Percentiles rank a stretch among this genome's conserved stretches.
These are phyloP conservation scores for Schizosaccharomyces lindneri DNA, from an alignment of 805 yeast species.

Conservation along the genomic window DNA sequence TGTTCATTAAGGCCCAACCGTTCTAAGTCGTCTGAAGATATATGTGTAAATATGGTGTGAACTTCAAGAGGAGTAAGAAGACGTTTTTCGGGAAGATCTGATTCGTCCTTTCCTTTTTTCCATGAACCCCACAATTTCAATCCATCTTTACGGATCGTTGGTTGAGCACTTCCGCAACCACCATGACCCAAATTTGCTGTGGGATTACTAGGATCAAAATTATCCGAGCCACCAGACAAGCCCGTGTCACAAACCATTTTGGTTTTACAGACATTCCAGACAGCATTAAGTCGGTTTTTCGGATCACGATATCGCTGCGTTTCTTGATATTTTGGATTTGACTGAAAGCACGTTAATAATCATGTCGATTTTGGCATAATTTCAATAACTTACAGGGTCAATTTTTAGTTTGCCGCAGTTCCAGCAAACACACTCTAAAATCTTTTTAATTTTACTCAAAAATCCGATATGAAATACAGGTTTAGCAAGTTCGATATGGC, in stretches of 20 bases:
- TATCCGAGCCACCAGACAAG: conserved; percentile 34
- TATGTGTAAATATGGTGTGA: conserved; percentile 74
- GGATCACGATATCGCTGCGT: conserved; percentile 80
- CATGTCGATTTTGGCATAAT: too few species aligned
- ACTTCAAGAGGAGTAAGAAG: conserved; percentile 72
- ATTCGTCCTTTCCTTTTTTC: conserved; percentile 68
- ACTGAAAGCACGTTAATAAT: conserved; percentile 6
- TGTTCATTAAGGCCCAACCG: conserved; percentile 81
- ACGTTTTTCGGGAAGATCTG: conserved; percentile 77
- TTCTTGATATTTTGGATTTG: conserved; percentile 57
- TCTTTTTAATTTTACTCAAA: conserved; percentile 77
- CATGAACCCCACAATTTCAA: conserved; percentile 93
- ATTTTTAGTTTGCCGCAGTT: conserved; percentile 87
- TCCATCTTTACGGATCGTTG: conserved; percentile 87
- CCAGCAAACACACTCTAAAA: conserved; percentile 92
- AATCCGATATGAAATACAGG: conserved; percentile 94
- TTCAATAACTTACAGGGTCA: conserved; percentile 23
- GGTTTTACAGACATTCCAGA: conserved; percentile 63
- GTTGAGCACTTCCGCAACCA: conserved; percentile 95
- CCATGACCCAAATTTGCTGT: conserved; percentile 45
- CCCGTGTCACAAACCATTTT: conserved; percentile 93
- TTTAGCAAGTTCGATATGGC: conserved; percentile 92
- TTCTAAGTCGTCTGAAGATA: conserved; percentile 56
- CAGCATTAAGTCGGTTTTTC: conserved; percentile 86
- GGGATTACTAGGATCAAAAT: conserved; percentile 19